Evolutionary conservation across 805 yeast species (phyloP), one percentile per base, ranked within the genome.

Genomic region (Saccharomycopsis fermentans): DNA sequence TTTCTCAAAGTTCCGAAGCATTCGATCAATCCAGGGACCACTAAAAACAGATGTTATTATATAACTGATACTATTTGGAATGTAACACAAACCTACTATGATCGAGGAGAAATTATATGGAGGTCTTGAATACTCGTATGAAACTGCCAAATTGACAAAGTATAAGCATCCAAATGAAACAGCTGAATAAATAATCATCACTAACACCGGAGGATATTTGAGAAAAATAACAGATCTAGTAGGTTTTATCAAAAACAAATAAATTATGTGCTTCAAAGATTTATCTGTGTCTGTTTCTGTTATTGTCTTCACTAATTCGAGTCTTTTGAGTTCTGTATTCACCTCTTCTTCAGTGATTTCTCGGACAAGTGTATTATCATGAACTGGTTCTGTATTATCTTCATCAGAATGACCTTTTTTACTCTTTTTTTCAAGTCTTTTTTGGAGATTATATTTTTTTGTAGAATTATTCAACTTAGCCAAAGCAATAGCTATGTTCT

Each of bases 21-120:
- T 71, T 52, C 71, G 67, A 68, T 89, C 96, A 56, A 82, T 83
- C 86, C 92, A 89, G 62, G 76, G 77, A 2, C 96, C 96, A 39
- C 95, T 95, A 61, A 80, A 74, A n/a, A 90, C 71, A 0, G 92
- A 84, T 0, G 95, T 92, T 53, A 84, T 64, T 39, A 89, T 70
- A 66, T 88, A 89, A 0, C 91, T 81, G 27, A 87, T 79, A 0
- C 96, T 87, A 69, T 89, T 89, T 39, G 96, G 96, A 36, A 89
- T 82, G 71, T 87, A 89, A 58, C 87, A 76, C 29, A 89, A 74
- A 36, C 96, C 96, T 54, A 85, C 78, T 58, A 83, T 75, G 54
- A 87, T 70, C 0, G 87, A 71, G 36, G 74, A 72, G 74, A 86
- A 90, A 65, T 82, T 80, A 69, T 89, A 89, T 3, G 96, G 96